A percentile compares a stretch with the other conserved stretches of the same genome.
phyloP scores from a whole-genome alignment of 2,329 filamentous ascomycete species.

The Aspergillus versicolor region DNA sequence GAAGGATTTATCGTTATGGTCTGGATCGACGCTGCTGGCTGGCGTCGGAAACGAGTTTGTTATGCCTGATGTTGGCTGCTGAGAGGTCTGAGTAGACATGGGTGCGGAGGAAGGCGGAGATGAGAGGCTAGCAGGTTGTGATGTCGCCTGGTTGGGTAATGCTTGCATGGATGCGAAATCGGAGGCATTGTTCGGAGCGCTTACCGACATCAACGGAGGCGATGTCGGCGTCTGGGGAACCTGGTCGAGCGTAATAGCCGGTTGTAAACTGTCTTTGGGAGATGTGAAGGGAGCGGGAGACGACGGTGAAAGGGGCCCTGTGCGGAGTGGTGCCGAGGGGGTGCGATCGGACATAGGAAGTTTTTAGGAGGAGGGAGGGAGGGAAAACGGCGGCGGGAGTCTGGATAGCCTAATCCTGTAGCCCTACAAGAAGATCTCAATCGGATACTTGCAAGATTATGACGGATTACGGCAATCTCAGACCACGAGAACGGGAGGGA shows the following conservation, averaged over 20 bases:
- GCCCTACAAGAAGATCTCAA: conserved; percentile 10
- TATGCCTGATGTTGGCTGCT: conserved; percentile 40
- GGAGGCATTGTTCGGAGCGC: conserved; percentile 49
- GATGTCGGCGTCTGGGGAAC: conserved; percentile 42
- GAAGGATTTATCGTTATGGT: conserved; percentile 34
- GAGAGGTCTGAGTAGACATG: conserved; percentile 44
- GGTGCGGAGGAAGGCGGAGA: conserved; percentile 43
- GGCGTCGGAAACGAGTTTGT: conserved; percentile 47
- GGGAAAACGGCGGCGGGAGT: conserved; percentile 17
- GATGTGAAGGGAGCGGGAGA: conserved; percentile 41
- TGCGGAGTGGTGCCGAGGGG: conserved; percentile 33
- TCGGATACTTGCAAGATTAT: conserved; percentile 8
- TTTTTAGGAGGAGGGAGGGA: conserved; percentile 15
- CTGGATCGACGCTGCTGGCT: conserved; percentile 45
- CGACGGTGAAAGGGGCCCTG: conserved; percentile 44
- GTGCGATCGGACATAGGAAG: conserved; percentile 40
- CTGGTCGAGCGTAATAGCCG: conserved; percentile 31
- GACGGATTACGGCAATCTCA: conserved; percentile 12
- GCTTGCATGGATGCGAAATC: conserved; percentile 45
- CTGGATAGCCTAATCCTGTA: conserved; percentile 14
- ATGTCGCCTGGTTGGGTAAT: conserved; percentile 45
- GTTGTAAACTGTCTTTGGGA: conserved; percentile 36
- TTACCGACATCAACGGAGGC: conserved; percentile 52
- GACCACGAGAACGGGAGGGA: conserved; percentile 14
- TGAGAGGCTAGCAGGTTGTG: conserved; percentile 40